Base-by-base conservation (phyloP, 345 rosid genomes). In the Pelargonium nanum region DNA sequence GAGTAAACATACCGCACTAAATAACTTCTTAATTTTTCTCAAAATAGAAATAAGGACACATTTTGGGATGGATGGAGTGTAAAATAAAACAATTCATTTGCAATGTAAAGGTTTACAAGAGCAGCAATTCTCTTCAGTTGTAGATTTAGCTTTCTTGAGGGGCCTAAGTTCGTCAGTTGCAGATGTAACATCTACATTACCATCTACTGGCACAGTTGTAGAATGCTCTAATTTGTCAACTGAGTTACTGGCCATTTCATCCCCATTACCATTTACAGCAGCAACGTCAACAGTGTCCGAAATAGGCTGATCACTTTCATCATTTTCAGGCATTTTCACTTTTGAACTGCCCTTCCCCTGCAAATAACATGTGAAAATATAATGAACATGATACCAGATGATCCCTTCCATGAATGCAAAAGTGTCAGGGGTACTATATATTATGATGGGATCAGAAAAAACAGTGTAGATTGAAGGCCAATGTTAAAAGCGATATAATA, bases 91-190 rank as follows among this genome's bases (percentile, higher is more conserved):
- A 40, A 6, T 9, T 40, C 48, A 6, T 7, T 40, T 40, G 48
- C 16, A 12, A 12, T 40, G 15, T 40, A 12, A 40, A 40, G 15
- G 48, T 40, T 40, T 12, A 40, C 48, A 15, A 40, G 6, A 17
- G 15, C 48, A 40, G 48, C 48, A 40, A 40, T 40, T 75, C 59
- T 74, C 84, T 32, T 74, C 80, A 50, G 22, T 63, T 45, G 53
- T 69, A 62, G 80, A 75, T 81, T 85, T 92, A 3, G 81, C 74
- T 75, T 83, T 89, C 81, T 89, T 92, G 57, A 59, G 56, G 15
- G 97, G 96, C 60, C 80, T 80, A 58, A 61, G 67, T 59, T 80
- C 87, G 61, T 79, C 77, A 56, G 74, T 50, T 56, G 65, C 76
- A 54, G 67, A 26, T 17, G 55, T 57, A 68, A 65, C 80, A 65